Conservation (phyloP, 257 asterid species). For the Forsythia viridissima region DNA sequence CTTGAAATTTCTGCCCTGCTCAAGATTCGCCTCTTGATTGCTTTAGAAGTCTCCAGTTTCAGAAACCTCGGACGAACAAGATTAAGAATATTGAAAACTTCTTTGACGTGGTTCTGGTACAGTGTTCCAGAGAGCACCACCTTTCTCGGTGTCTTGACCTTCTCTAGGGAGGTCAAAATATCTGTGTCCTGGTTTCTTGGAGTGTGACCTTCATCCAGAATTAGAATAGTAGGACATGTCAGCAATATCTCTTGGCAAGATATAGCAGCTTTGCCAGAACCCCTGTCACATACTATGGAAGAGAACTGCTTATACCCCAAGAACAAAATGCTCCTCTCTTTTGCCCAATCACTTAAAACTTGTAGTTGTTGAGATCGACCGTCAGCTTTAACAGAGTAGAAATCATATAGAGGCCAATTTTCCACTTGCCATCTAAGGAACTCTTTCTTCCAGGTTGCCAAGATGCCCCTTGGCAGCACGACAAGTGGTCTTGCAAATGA, state of each 20-base stretch:
- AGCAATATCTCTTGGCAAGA: constrained; percentile 72
- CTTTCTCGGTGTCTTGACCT: constrained; percentile 77
- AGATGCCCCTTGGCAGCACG: constrained; percentile 86
- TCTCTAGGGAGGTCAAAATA: constrained; percentile 82
- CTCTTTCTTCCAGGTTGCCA: constrained; percentile 81
- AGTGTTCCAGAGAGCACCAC: constrained; percentile 96
- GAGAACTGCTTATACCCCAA: constrained; percentile 92
- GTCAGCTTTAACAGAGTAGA: constrained; percentile 91
- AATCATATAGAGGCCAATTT: constrained; percentile 67
- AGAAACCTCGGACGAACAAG: constrained; percentile 95
- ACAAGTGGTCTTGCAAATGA: constrained; percentile 91
- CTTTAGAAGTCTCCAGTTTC: constrained; percentile 61
- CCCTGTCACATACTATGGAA: constrained; percentile 69
- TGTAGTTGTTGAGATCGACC: constrained; percentile 74
- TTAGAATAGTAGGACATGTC: constrained; percentile 69
- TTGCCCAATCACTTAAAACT: constrained; percentile 73
- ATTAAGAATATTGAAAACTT: constrained; percentile 85
- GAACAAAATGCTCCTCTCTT: constrained; percentile 71
- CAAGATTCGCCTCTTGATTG: constrained; percentile 73
- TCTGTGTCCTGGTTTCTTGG: constrained; percentile 93
- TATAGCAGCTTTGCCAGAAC: constrained; percentile 40
- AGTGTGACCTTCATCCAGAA: constrained; percentile 95
- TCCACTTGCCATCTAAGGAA: constrained; percentile 92
- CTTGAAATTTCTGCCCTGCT: constrained; percentile 66
- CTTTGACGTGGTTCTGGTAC: constrained; percentile 94